A percentile compares a stretch with the other conserved stretches of the same genome.
Evolutionary conservation across 2,329 filamentous ascomycete genomes (phyloP).

Genomic region (Pezicula carpinea): DNA sequence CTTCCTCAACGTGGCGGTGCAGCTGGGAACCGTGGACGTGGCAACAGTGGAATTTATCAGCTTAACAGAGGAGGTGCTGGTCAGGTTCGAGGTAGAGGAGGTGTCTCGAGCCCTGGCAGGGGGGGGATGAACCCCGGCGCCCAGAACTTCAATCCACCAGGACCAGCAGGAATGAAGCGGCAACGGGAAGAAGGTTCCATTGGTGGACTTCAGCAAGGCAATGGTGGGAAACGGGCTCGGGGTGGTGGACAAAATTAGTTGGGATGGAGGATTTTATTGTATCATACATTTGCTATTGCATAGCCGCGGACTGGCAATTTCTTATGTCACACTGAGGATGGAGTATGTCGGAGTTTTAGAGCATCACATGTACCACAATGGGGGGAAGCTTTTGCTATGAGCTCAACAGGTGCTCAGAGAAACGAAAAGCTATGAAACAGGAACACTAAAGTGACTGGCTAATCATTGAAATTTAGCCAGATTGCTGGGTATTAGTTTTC

Average conservation of each 20-base stretch:
- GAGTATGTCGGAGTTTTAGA: slow-evolving; percentile 9
- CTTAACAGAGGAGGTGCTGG: slow-evolving; percentile 6
- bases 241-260: slow-evolving; percentile 29
- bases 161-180: slow-evolving; percentile 24
- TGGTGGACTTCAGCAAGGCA: slow-evolving; percentile 25
- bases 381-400: slow-evolving; percentile 1
- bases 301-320: slow-evolving; percentile 19
- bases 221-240: slow-evolving; percentile 41
- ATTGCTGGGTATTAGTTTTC: slow-evolving; percentile 62
- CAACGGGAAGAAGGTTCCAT: slow-evolving; percentile 27
- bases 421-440: background rate
- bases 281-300: slow-evolving; percentile 23
- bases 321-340: slow-evolving; percentile 15
- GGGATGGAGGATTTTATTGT: slow-evolving; percentile 15
- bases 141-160: slow-evolving; percentile 22
- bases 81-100: slow-evolving; percentile 24
- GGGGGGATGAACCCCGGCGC: slow-evolving; percentile 29
- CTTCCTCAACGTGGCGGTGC: slow-evolving; percentile 24
- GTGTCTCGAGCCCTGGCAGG: slow-evolving; percentile 14
- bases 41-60: slow-evolving; percentile 15
- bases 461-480: slow-evolving; percentile 28
- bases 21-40: slow-evolving; percentile 17
- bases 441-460: background rate
- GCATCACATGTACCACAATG: slow-evolving; percentile 4
- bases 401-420: background rate